Evolutionary conservation across 106 monocot genomes (phyloP).

Genomic region (Cymbidium sinense): DNA sequence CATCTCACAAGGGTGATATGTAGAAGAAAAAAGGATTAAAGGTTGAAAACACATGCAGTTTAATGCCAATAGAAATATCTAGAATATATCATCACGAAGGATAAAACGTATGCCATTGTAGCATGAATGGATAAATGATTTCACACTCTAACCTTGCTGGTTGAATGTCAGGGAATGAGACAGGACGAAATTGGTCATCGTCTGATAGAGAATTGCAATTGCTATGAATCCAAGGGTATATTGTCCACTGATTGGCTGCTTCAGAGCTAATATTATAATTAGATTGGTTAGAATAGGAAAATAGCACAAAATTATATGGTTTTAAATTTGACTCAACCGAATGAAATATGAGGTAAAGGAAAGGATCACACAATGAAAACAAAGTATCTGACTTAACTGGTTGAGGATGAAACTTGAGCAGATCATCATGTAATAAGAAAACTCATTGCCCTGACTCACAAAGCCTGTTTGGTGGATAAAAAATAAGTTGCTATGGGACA

Average conservation of each 20-base stretch:
- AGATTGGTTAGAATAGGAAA: neutral
- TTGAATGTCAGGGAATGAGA: conserved; percentile 88
- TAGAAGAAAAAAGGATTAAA: neutral
- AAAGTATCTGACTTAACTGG: conserved; percentile 47
- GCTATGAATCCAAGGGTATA: conserved; percentile 96
- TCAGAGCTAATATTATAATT: conserved; percentile 40
- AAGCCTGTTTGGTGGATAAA: conserved; percentile 45
- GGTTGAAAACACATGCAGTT: neutral
- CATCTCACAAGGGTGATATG: neutral
- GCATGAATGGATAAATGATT: neutral
- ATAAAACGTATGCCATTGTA: neutral
- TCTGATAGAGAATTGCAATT: conserved; percentile 95
- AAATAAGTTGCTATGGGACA: neutral
- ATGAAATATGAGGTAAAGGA: conserved; percentile 1
- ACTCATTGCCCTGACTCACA: conserved; percentile 88
- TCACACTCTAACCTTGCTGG: conserved; percentile 59
- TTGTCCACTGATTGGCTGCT: conserved; percentile 67
- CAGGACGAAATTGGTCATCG: conserved; percentile 79
- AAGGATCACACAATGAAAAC: neutral
- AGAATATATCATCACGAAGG: neutral
- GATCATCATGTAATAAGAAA: conserved; percentile 99
- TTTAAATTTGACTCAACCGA: neutral
- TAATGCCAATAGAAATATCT: neutral
- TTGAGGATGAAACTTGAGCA: conserved; percentile 98
- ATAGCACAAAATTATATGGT: neutral